Base-by-base conservation (phyloP, 164 flowering plant species). In the Liriodendron chinense region DNA sequence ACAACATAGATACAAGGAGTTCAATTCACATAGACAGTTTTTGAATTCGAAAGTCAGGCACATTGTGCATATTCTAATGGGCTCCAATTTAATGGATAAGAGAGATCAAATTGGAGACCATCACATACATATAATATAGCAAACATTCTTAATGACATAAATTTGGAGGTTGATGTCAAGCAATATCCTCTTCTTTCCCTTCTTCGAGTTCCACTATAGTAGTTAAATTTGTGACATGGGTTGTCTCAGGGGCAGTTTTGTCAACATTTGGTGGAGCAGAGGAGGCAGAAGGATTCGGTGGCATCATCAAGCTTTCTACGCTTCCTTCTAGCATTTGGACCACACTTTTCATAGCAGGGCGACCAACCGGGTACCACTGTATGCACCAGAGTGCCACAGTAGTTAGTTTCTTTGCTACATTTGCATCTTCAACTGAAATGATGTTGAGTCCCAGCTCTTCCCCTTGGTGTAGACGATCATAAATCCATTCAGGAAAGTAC, bases 301-400 rank as follows among this genome's bases (percentile, higher is more conserved):
- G 75, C 65, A 73, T 62, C 34, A 10, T 22, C 43, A 73, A 62
- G 28, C 50, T 22, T 20, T 62, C 68, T 6, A 62, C 7, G 68
- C 22, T 47, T 7, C 75, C 66, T 22, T 61, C 43, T n/a, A 72
- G 53, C 74, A 72, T 72, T 49, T 72, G 47, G 16, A 72, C n/a
- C 24, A 72, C 68, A 8, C 28, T 72, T 16, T n/a, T 72, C 57
- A 72, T 72, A 20, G 50, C 24, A 9, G 75, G 75, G 12, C 75
- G 48, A 63, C 62, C 53, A 20, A 9, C 67, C 9, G 68, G 68
- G 24, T 72, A 9, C 75, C 59, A 26, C 67, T 72, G 75, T 26
- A 72, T 72, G 50, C 75, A 72, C 75, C 75, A 61, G 5, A 72
- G 68, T 16, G 26, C 75, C 13, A 72, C 68, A 61, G 61, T 61